phyloP scores from a whole-genome alignment of 306 rosid species.

The Quercus engelmannii region DNA sequence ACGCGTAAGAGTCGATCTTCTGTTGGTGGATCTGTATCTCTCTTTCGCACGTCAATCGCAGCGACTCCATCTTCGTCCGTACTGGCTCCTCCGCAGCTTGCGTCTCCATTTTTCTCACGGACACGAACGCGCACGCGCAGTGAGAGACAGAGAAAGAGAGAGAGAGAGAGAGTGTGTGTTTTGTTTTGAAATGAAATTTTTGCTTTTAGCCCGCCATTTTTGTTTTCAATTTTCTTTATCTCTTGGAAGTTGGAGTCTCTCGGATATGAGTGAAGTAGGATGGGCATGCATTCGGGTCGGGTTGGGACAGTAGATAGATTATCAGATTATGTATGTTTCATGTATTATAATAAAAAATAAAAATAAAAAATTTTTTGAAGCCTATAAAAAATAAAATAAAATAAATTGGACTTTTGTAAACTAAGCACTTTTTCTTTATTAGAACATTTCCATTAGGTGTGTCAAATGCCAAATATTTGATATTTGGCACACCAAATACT shows the following conservation, averaged over 20 bases:
- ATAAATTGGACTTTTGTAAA: too few relatives aligned
- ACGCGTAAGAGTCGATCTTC: conserved; percentile 30
- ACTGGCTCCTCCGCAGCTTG: conserved; percentile 22
- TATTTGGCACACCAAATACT: too few relatives aligned
- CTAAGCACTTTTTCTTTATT: too few relatives aligned
- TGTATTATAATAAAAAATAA: too few relatives aligned
- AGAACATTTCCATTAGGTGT: too few relatives aligned
- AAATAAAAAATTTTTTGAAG: too few relatives aligned
- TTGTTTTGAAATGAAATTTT: conserved; percentile 5
- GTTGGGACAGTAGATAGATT: too few relatives aligned
- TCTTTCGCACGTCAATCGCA: conserved; percentile 38
- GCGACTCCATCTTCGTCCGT: conserved; percentile 37
- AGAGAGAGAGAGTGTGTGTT: background rate
- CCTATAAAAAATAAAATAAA: too few relatives aligned
- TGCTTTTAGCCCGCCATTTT: conserved; percentile 29
- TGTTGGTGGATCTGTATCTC: conserved; percentile 36
- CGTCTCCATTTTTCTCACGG: conserved; percentile 21
- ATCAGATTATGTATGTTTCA: too few relatives aligned
- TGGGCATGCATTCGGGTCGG: too few relatives aligned
- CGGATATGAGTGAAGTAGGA: too few relatives aligned
- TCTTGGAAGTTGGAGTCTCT: rapidly evolving
- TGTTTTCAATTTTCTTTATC: background rate
- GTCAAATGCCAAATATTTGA: too few relatives aligned
- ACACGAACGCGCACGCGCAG: background rate
- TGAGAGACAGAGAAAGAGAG: background rate